Percentiles rank a stretch among this genome's conserved stretches.
phyloP scores from a whole-genome alignment of 23 red algal genomes.

The Rhodosorus marinus region DNA sequence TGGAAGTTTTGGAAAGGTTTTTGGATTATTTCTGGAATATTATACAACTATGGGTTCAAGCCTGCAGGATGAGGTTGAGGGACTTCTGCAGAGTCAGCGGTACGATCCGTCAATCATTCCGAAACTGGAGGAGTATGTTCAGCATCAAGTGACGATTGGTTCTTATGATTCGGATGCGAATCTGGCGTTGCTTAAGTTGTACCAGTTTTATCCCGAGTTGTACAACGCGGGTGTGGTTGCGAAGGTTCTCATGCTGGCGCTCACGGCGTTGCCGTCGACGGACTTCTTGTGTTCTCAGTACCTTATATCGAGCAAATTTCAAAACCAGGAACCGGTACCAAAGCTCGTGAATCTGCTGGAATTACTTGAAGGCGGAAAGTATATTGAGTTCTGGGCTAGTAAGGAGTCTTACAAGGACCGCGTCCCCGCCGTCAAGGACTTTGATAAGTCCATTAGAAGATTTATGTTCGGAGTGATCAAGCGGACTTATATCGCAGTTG shows the following conservation, averaged over 20 bases:
- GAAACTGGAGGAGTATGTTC: constrained; percentile 44
- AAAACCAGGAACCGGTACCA: constrained; percentile 42
- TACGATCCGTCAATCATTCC: constrained; percentile 67
- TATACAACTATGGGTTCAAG: no score
- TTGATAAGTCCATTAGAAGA: constrained; percentile 29
- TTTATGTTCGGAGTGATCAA: constrained; percentile 53
- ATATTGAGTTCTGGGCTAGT: constrained; percentile 38
- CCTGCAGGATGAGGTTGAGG: constrained; percentile 44
- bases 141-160: constrained; percentile 25
- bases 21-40: no score
- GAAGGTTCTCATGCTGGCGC: constrained; percentile 64
- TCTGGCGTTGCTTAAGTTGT: constrained; percentile 59
- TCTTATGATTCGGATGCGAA: constrained; percentile 47
- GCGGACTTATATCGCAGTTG: constrained; percentile 38
- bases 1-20: no score
- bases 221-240: constrained; percentile 19
- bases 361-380: constrained; percentile 46
- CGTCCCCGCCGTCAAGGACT: constrained; percentile 10
- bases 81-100: constrained; percentile 33
- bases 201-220: constrained; percentile 68
- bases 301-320: constrained; percentile 25
- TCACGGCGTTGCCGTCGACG: constrained; percentile 36
- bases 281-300: constrained; percentile 57
- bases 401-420: constrained; percentile 16
- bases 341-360: constrained; percentile 24